Evolutionary conservation across 495 filamentous ascomycete genomes (phyloP), one percentile per base, ranked within the genome.

Genomic region (Penicillium coffeae): DNA sequence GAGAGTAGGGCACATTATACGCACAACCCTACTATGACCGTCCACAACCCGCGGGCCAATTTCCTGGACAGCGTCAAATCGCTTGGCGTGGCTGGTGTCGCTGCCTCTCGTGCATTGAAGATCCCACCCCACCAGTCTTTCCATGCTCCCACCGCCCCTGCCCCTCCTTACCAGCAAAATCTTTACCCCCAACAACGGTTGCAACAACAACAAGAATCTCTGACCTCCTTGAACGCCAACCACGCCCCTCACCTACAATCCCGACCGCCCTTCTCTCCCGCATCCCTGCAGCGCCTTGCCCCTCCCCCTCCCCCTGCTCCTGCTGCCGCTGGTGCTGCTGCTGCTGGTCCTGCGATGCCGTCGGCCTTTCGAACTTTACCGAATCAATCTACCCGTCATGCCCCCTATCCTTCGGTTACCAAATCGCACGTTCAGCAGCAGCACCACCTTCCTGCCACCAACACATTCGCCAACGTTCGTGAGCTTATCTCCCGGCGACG

Each of bases 1-100:
- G 93, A 98, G 62, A 86, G 90, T 58, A 90, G 85, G 68, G 85
- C 89, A 37, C 88, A 95, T 61, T 98, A 90, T 73, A 95, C 93
- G 21, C 86, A 93, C 54, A 85, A 94, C 72, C 82, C 77, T 50
- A 69, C 69, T 33, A 82, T 78, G 38, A 52, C 70, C 50, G 59
- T 78, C 62, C 76, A 80, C 66, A 79, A 84, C 61, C 71, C 71
- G 47, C 72, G 70, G 50, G 73, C 78, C 49, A 83, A 79, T 71
- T 78, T 83, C 73, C 67, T 81, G 41, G 76, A 80, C 55, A 76
- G 68, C 56, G 69, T 77, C 52, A 69, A 72, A 64, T 68, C 73
- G 51, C 65, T 70, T 68, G 65, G 65, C 64, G 49, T 64, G 58
- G 58, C 54, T 54, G 52, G 52, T 48, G 54, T 49, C 40, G 48